Evolutionary conservation across 2,329 filamentous ascomycete genomes (phyloP).

Genomic region (Graphilbum fragrans): DNA sequence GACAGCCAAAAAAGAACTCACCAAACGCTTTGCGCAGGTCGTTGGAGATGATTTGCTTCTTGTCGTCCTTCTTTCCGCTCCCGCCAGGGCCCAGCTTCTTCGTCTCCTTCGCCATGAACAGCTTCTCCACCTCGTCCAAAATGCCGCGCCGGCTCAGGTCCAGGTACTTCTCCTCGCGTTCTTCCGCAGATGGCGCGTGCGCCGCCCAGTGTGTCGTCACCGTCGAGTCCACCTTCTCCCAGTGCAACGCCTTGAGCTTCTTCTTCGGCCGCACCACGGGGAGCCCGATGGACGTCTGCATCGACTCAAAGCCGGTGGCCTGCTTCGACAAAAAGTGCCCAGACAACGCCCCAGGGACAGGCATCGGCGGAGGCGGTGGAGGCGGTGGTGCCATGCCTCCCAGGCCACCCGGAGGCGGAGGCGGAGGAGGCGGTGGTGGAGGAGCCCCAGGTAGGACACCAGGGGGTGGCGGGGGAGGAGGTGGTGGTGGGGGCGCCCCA

Average conservation of each 20-base stretch:
- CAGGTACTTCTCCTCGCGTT: conserved; percentile 89
- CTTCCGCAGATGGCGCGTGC: conserved; percentile 73
- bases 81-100: conserved; percentile 64
- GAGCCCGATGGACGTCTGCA: conserved; percentile 49
- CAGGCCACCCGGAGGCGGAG: conserved; percentile 24
- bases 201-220: conserved; percentile 87
- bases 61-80: conserved; percentile 80
- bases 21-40: conserved; percentile 82
- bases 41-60: conserved; percentile 91
- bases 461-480: conserved; percentile 26
- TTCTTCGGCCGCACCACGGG: conserved; percentile 87
- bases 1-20: conserved; percentile 24
- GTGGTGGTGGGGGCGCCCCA: conserved; percentile 12
- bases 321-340: conserved; percentile 65
- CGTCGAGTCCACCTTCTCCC: conserved; percentile 94
- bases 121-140: conserved; percentile 90
- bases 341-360: conserved; percentile 53
- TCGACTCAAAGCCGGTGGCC: conserved; percentile 35
- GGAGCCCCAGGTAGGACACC: conserved; percentile 24
- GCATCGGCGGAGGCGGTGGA: conserved; percentile 26
- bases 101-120: conserved; percentile 95
- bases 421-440: conserved; percentile 21
- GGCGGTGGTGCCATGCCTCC: conserved; percentile 20
- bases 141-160: conserved; percentile 92
- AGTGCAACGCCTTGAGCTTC: conserved; percentile 98